Percentiles rank a stretch among this genome's conserved stretches.
phyloP scores from a whole-genome alignment of 2,329 filamentous ascomycete genomes.

The Fusarium chaquense region DNA sequence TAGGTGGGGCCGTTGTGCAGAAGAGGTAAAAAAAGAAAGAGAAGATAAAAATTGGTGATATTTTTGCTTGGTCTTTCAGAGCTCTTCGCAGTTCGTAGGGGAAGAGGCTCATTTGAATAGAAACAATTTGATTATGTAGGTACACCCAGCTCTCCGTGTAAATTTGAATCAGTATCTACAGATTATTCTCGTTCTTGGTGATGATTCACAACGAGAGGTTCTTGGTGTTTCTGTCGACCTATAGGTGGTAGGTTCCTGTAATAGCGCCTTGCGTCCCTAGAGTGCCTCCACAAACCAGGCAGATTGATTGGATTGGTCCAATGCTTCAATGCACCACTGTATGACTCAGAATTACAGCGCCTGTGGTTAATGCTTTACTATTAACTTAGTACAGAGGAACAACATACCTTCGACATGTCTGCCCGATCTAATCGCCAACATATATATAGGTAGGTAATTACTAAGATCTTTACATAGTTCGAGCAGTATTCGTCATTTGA shows the following conservation, averaged over 20 bases:
- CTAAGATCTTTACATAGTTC: too few relatives aligned
- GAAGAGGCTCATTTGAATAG: too few relatives aligned
- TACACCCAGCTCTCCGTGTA: too few relatives aligned
- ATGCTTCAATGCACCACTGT: constrained; percentile 2
- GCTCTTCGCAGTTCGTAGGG: too few relatives aligned
- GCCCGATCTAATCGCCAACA: neutral
- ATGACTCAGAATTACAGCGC: constrained; percentile 11
- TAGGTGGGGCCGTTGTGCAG: constrained; percentile 4
- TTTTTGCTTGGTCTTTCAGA: neutral
- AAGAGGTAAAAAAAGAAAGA: neutral
- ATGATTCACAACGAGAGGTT: neutral
- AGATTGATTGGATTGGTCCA: neutral
- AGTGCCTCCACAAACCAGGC: neutral
- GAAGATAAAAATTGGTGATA: neutral
- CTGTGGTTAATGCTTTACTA: too few relatives aligned
- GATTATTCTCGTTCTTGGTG: neutral
- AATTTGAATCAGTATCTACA: neutral
- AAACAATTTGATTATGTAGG: neutral
- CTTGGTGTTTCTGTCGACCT: constrained; percentile 29
- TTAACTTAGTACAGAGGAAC: too few relatives aligned
- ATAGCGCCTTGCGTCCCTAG: neutral
- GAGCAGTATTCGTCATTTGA: neutral
- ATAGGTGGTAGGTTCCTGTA: neutral
- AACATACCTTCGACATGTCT: neutral
- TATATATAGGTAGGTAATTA: too few relatives aligned